Evolutionary conservation across 805 yeast species (phyloP).

Genomic region (Priceomyces fermenticarens): DNA sequence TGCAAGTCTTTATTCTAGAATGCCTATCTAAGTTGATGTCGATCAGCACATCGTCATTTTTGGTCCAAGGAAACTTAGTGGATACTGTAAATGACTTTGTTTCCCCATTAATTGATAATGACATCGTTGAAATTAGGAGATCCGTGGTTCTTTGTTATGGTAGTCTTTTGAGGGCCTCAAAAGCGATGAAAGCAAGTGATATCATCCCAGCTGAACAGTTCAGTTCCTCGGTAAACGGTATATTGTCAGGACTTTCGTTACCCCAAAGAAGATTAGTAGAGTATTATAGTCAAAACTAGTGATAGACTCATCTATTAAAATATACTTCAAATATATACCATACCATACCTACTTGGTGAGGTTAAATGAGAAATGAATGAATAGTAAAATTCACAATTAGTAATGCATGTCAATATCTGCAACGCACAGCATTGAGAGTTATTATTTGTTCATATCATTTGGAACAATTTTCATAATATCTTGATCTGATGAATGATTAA

Average conservation of each 20-base stretch:
- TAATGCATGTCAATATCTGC: no score
- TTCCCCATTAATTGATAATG: slow-evolving; percentile 22
- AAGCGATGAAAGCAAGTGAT: not conserved
- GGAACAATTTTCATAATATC: not conserved
- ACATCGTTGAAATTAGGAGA: slow-evolving; percentile 36
- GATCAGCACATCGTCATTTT: slow-evolving; percentile 14
- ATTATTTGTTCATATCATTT: no score
- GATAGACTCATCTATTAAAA: slow-evolving; percentile 1
- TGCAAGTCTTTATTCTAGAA: slow-evolving; percentile 19
- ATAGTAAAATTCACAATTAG: not conserved
- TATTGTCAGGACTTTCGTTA: slow-evolving; percentile 35
- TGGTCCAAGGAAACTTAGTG: slow-evolving; percentile 16
- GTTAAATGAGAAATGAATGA: slow-evolving; percentile 3
- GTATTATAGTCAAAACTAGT: slow-evolving; percentile 31
- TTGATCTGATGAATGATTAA: slow-evolving; percentile 9
- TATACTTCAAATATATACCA: slow-evolving; percentile 1
- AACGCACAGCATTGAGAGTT: no score
- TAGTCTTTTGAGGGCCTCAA: slow-evolving; percentile 20
- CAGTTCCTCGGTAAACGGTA: not conserved
- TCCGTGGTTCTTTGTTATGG: slow-evolving; percentile 39
- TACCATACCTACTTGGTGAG: not conserved
- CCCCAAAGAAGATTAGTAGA: slow-evolving; percentile 48
- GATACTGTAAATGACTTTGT: slow-evolving; percentile 27
- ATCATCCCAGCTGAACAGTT: not conserved
- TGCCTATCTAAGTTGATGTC: slow-evolving; percentile 23